Conservation (phyloP, 768 basidiomycete genomes). For the Gymnopilus junonius region DNA sequence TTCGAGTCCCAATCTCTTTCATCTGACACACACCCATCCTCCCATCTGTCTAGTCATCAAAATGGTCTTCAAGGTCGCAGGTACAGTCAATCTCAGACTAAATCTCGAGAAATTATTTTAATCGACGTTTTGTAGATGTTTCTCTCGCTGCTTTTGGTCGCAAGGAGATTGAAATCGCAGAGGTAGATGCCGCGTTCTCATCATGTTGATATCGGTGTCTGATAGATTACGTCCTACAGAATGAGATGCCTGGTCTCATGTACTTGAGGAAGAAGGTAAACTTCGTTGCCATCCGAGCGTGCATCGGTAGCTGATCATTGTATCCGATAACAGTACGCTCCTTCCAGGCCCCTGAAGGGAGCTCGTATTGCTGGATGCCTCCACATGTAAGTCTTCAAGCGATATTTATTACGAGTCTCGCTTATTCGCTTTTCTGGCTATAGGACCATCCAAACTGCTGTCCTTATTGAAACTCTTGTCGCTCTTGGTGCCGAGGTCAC, state of each 20-base stretch:
- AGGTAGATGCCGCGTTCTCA: slow-evolving; percentile 55
- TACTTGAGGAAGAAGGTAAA: slow-evolving; percentile 85
- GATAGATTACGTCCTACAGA: slow-evolving; percentile 44
- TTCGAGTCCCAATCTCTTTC: slow-evolving; percentile 16
- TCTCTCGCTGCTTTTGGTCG: slow-evolving; percentile 99
- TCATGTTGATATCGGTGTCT: slow-evolving; percentile 16
- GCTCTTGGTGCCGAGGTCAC: slow-evolving; percentile 96
- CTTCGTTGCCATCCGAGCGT: slow-evolving; percentile 8
- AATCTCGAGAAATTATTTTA: slow-evolving; percentile 14
- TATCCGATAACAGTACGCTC: slow-evolving; percentile 61
- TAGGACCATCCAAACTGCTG: slow-evolving; percentile 98
- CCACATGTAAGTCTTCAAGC: slow-evolving; percentile 73
- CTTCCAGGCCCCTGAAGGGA: slow-evolving; percentile 85
- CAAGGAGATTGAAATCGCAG: slow-evolving; percentile 99
- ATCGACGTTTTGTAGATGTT: slow-evolving; percentile 56
- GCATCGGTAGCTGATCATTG: slow-evolving; percentile 25
- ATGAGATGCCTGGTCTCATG: slow-evolving; percentile 97
- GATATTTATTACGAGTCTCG: slow-evolving; percentile 4
- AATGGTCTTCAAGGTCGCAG: slow-evolving; percentile 93
- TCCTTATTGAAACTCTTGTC: slow-evolving; percentile 97
- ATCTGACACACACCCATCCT: slow-evolving; percentile 27
- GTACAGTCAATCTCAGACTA: slow-evolving; percentile 39
- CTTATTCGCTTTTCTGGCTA: slow-evolving; percentile 1
- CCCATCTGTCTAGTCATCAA: slow-evolving; percentile 29
- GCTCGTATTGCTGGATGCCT: slow-evolving; percentile 97